Evolutionary conservation across 2,329 filamentous ascomycete species (phyloP), one percentile per base, ranked within the genome.

Genomic region (Neonectria punicea): DNA sequence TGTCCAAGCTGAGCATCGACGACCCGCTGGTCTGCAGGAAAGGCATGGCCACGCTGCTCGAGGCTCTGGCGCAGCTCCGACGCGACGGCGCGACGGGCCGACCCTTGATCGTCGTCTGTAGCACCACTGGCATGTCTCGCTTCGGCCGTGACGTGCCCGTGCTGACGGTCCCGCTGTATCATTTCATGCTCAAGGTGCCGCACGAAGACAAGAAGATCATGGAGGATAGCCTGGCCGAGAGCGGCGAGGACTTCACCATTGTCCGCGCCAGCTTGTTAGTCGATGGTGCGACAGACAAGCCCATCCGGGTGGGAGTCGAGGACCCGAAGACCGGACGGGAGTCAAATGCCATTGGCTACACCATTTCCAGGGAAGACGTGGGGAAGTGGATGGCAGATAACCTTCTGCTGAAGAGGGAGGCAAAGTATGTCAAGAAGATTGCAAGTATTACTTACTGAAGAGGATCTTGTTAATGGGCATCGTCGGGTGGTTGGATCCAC

Each of bases 171-270:
- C 84, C 83, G 0, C 64, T 87, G 10, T 87, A 86, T 69, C 73
- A 78, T 9, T 66, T 76, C 53, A 58, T 82, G 41, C 74, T 86
- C 4, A 69, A 70, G 41, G 76, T 76, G 30, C 81, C 85, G 11
- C 84, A 85, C 69, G 72, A 58, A 10, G 85, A 87, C 67, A 87
- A 87, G 76, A 74, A 71, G 53, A 76, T 71, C 25, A 84, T 85
- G 82, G 85, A 87, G 74, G 53, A 69, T 30, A 44, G 16, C 5
- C 49, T 82, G 6, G 53, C 43, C 0, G 71, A 39, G 2, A 73
- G 73, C 50, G 74, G 66, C 5, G 80, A 81, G 64, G 63, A 68
- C n/a, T 82, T 76, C 58, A 77, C 77, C n/a, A 54, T 82, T 16
- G 74, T 83, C 5, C 73, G 82, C 0, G 78, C 78, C 2, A 82